A percentile compares a stretch with the other conserved stretches of the same genome.
phyloP scores from a whole-genome alignment of 2,329 filamentous ascomycete genomes.

The Pseudogymnoascus sp. region DNA sequence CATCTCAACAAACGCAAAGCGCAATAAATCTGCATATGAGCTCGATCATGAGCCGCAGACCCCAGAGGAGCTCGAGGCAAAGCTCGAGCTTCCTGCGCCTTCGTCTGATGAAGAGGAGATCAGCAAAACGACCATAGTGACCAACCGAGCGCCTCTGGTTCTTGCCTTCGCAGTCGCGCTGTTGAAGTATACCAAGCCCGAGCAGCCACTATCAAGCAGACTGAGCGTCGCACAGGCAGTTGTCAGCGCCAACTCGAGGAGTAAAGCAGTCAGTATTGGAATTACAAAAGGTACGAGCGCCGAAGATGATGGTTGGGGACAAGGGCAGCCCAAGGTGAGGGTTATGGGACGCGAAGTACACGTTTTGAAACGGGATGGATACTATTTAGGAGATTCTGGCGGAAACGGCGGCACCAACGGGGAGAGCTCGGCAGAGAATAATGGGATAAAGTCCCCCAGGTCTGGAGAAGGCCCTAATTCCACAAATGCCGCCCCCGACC shows the following conservation, averaged over 20 bases:
- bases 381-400: constrained; percentile 40
- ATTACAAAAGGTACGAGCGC: constrained; percentile 56
- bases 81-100: constrained; percentile 49
- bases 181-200: constrained; percentile 73
- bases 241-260: constrained; percentile 70
- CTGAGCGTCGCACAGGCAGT: constrained; percentile 77
- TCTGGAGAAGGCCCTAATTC: neutral
- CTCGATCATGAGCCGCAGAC: constrained; percentile 23
- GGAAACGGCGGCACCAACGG: neutral
- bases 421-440: neutral
- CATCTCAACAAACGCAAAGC: constrained; percentile 19
- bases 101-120: constrained; percentile 52
- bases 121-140: constrained; percentile 49
- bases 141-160: constrained; percentile 75
- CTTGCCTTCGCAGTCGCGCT: constrained; percentile 70
- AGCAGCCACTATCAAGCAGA: constrained; percentile 75
- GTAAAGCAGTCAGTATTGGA: constrained; percentile 68
- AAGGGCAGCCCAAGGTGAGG: constrained; percentile 62
- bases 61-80: constrained; percentile 53
- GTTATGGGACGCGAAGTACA: constrained; percentile 67
- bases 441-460: neutral
- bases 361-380: constrained; percentile 71
- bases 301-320: constrained; percentile 62
- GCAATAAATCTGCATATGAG: constrained; percentile 23
- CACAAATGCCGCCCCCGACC: constrained; percentile 8